Evolutionary conservation across 2,329 filamentous ascomycete genomes (phyloP), one percentile per base, ranked within the genome.

Genomic region (Phaeosphaeria sp.): DNA sequence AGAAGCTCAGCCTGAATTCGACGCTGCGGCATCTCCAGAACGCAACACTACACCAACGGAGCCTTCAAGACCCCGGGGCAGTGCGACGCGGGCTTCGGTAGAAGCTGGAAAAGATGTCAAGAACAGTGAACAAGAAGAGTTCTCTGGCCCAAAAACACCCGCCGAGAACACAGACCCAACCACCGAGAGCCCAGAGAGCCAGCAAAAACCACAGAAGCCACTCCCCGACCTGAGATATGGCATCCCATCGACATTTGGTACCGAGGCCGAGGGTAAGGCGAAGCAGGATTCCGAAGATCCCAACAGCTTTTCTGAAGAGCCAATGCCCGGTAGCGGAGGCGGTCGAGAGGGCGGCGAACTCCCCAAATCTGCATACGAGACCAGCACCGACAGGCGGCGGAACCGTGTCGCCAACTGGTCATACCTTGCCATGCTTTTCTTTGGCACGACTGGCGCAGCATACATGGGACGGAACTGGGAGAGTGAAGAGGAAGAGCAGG

Each of bases 381-480:
- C 95, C 17, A 98, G 94, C 3, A 87, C 90, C 42, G 95, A 99
- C 74, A 88, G 90, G 72, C 89, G 91, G 72, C 89, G 93, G 55
- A 89, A 90, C 65, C 86, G 85, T 68, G 83, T 93, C 70, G 90
- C 91, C 54, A 92, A 92, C 71, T 89, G 90, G 75, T 84, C 91
- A 72, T 92, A 95, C 67, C 81, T 84, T 13, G 72, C 83, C 7
- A 82, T 91, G 46, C 78, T 89, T 6, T 75, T 85, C 20, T 81
- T 85, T 48, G 80, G 83, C 51, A 72, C 89, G 6, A 78, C 84
- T 13, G 87, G 87, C 20, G 81, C 88, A 5, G 81, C 89, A 44
- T 98, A 93, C 77, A 83, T 96, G 58, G 93, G 94, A 51, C 88
- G 95, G 50, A 90, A 96, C 75, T 97, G 94, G 91, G 91, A 93